Percentiles rank a stretch among this genome's conserved stretches.
Conservation (phyloP, 1,139 yeast species). For the Diutina sp. region DNA sequence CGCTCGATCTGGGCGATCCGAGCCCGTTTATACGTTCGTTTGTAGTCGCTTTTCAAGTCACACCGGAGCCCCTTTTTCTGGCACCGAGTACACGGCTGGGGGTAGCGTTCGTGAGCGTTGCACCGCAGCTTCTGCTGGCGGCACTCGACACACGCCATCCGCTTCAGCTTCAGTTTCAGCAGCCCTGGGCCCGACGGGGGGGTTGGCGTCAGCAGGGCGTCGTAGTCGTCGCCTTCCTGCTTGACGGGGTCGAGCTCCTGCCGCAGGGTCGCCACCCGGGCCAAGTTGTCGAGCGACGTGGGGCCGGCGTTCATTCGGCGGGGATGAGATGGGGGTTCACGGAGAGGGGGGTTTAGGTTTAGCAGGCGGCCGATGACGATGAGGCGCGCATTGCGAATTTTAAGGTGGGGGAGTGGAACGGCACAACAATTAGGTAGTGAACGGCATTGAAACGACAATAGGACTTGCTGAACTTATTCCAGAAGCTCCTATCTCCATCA, state of each 20-base stretch:
- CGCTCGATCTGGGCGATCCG: conserved; percentile 74
- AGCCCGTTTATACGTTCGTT: conserved; percentile 80
- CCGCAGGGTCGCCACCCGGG: background rate
- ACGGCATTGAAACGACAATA: background rate
- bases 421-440: too few relatives aligned
- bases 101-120: conserved; percentile 69
- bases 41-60: conserved; percentile 65
- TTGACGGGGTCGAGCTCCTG: background rate
- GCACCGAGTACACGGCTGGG: conserved; percentile 80
- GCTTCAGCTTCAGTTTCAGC: background rate
- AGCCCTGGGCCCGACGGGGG: background rate
- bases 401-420: background rate
- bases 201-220: background rate
- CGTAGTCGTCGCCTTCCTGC: background rate
- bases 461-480: background rate
- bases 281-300: background rate
- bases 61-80: conserved; percentile 57
- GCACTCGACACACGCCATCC: conserved; percentile 84
- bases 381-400: background rate
- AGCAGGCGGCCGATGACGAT: background rate
- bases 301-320: background rate
- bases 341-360: background rate
- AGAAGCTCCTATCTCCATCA: too few relatives aligned
- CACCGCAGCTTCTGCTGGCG: conserved; percentile 89
- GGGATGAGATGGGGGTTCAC: background rate